Evolutionary conservation across 768 basidiomycete species (phyloP).

Genomic region (Rhizopogon rudus): DNA sequence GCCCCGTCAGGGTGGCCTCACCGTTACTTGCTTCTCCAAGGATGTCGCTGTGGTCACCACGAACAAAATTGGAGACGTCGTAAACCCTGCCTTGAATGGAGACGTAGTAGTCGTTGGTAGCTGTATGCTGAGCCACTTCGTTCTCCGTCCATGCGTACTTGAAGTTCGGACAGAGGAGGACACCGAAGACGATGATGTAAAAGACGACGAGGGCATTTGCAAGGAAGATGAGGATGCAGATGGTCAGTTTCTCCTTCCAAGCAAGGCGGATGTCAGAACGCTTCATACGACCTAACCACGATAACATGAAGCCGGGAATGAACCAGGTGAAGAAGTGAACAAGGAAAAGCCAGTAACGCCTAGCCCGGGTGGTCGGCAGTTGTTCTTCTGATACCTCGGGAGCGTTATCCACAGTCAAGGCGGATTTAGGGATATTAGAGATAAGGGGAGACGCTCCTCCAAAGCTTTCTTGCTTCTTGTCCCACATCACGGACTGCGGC

Average conservation of each 20-base stretch:
- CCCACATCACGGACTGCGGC: slow-evolving; percentile 34
- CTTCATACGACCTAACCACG: slow-evolving; percentile 56
- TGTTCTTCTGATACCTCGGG: slow-evolving; percentile 45
- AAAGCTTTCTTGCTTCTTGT: slow-evolving; percentile 34
- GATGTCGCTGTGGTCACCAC: slow-evolving; percentile 61
- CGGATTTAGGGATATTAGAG: slow-evolving; percentile 36
- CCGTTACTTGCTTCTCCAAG: slow-evolving; percentile 44
- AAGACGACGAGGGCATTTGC: slow-evolving; percentile 54
- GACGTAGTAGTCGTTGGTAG: slow-evolving; percentile 55
- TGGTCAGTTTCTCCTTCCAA: slow-evolving; percentile 67
- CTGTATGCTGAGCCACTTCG: slow-evolving; percentile 49
- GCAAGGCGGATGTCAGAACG: slow-evolving; percentile 63
- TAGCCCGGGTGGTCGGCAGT: slow-evolving; percentile 47
- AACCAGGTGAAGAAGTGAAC: slow-evolving; percentile 52
- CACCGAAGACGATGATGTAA: slow-evolving; percentile 62
- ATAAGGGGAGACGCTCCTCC: slow-evolving; percentile 26
- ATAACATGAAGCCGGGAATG: slow-evolving; percentile 49
- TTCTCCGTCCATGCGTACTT: slow-evolving; percentile 51
- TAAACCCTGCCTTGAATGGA: slow-evolving; percentile 59
- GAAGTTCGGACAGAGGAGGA: slow-evolving; percentile 56
- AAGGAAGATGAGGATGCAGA: slow-evolving; percentile 52
- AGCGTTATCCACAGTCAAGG: slow-evolving; percentile 38
- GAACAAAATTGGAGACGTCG: slow-evolving; percentile 54
- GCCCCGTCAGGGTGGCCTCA: slow-evolving; percentile 38
- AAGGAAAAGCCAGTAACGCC: slow-evolving; percentile 55